Percentiles rank a stretch among this genome's conserved stretches.
Evolutionary conservation across 345 rosid species (phyloP).

Genomic region (Boechera retrofracta): DNA sequence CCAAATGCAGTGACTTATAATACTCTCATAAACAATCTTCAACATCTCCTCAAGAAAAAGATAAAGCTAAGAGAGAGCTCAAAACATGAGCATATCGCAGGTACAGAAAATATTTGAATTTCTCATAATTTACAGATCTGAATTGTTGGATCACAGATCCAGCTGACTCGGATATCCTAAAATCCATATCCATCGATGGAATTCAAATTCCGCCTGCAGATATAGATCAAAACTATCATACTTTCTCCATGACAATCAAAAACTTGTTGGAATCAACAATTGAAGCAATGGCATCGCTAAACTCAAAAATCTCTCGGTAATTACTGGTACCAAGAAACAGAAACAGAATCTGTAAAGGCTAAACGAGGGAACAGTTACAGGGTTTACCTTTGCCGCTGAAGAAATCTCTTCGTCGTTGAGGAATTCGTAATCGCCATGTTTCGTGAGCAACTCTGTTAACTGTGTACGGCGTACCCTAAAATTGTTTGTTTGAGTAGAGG

Average conservation of each 20-base stretch:
- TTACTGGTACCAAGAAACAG: background rate
- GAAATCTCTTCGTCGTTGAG: background rate
- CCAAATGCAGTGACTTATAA: conserved; percentile 40
- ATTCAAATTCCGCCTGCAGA: background rate
- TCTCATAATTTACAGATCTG: too few relatives aligned
- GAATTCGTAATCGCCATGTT: background rate
- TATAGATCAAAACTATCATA: background rate
- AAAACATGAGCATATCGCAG: too few relatives aligned
- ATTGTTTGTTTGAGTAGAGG: conserved; percentile 10
- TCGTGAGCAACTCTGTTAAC: conserved; percentile 14
- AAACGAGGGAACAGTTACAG: background rate
- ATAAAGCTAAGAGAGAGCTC: background rate
- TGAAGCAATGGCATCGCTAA: background rate
- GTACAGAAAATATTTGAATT: too few relatives aligned
- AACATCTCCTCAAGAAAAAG: background rate
- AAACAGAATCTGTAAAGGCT: too few relatives aligned
- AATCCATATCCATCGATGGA: too few relatives aligned
- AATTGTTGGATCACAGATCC: too few relatives aligned
- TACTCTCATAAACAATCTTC: conserved; percentile 32
- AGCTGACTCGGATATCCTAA: too few relatives aligned
- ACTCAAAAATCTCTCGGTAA: background rate
- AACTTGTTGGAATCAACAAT: background rate
- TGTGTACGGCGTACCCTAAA: conserved; percentile 25
- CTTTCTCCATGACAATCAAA: background rate
- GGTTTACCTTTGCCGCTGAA: background rate